Evolutionary conservation across 1,139 yeast species (phyloP), one percentile per base, ranked within the genome.

Genomic region (Magnusiomyces fungicola): DNA sequence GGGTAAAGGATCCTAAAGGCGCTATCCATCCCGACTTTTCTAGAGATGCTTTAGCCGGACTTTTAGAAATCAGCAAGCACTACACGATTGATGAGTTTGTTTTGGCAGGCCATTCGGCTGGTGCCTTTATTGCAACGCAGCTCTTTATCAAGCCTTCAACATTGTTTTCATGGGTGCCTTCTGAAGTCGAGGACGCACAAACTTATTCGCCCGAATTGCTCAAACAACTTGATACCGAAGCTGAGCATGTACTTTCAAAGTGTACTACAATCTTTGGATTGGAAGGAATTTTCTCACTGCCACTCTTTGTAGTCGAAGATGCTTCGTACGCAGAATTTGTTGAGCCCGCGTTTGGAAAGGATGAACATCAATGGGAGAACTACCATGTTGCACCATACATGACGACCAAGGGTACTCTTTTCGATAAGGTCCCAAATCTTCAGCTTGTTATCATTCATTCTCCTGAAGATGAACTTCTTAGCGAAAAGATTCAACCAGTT

Each of bases 81-180:
- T 59, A 59, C 46, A 49, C 53, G 2, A 62, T 79, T 3, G 53
- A 61, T 2, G 56, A 67, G 19, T 54, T 72, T 18, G 69, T 69
- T 52, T 53, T 80, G 5, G 71, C 79, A 4, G 96, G 96, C 0
- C 96, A 88, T 65, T 84, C 95, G 0, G 95, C 83, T 1, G 96
- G 96, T 0, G 88, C 92, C 1, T 80, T 86, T 2, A 62, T 88
- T 44, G 71, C 78, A 1, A 68, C 83, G 30, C 94, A 86, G 61
- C 58, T 80, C 5, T 56, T 80, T 22, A 53, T 57, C 22, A 50
- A 33, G 7, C 36, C 34, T 16, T 22, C 27, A 6, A 10, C 29
- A 25, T 22, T 39, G 32, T 27, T 39, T 50, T 32, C 36, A 5
- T 32, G 36, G 36, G 36, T 18, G 9, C 36, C 36, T 14, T 5